phyloP scores from a whole-genome alignment of 2,329 filamentous ascomycete genomes.

The Massarina eburnea region DNA sequence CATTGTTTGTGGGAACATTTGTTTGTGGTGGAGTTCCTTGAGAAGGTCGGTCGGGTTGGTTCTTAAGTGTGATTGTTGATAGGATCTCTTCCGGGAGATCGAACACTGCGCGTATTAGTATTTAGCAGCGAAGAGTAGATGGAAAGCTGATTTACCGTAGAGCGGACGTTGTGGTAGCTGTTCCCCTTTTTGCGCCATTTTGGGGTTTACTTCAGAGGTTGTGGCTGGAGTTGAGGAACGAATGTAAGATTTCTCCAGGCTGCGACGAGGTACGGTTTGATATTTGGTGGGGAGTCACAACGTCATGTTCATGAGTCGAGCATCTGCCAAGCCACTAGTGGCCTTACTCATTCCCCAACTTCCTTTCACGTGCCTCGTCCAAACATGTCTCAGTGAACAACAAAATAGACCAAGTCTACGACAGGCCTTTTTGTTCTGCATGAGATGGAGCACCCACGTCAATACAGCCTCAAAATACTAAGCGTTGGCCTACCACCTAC shows the following conservation, averaged over 20 bases:
- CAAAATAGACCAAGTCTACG: too few relatives aligned
- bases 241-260: neutral
- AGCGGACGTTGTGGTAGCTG: conserved; percentile 41
- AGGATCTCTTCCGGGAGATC: conserved; percentile 77
- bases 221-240: neutral
- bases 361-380: too few relatives aligned
- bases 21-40: conserved; percentile 16
- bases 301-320: conserved; percentile 14
- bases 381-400: too few relatives aligned
- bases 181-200: conserved; percentile 35
- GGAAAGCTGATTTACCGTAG: conserved; percentile 30
- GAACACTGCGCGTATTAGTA: conserved; percentile 62
- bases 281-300: conserved; percentile 13
- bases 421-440: too few relatives aligned
- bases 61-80: conserved; percentile 64
- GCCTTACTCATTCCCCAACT: too few relatives aligned
- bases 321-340: conserved; percentile 9
- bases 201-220: neutral
- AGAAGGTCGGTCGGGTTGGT: conserved; percentile 22
- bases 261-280: neutral
- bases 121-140: neutral
- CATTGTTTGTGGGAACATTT: conserved; percentile 16
- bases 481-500: too few relatives aligned
- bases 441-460: too few relatives aligned
- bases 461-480: too few relatives aligned